These are phyloP conservation scores for Pycnococcus provasolii DNA, from an alignment of 139 green algal genomes.

Conservation along the genomic window DNA sequence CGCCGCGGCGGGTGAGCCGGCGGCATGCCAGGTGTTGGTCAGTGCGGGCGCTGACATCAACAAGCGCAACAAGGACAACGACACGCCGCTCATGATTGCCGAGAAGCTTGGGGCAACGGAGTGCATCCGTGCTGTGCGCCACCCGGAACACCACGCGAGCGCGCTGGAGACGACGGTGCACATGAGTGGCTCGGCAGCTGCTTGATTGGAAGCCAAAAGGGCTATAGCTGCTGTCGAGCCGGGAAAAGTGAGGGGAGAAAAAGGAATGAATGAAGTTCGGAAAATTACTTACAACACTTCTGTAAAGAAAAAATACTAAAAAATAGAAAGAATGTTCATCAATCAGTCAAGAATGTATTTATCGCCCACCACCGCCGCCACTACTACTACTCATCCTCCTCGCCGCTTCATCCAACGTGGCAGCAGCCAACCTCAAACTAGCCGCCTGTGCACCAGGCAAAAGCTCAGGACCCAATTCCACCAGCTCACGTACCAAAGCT, in stretches of 20 bases:
- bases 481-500: conserved; percentile 5
- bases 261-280: too few species aligned
- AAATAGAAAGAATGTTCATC: too few species aligned
- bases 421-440: conserved; percentile 14
- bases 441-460: conserved; percentile 14
- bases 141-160: background rate
- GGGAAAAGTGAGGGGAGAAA: too few species aligned
- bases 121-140: background rate
- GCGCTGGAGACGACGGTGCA: too few species aligned
- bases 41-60: background rate
- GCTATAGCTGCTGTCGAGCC: too few species aligned
- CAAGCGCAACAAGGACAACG: background rate
- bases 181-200: too few species aligned
- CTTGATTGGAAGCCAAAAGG: too few species aligned
- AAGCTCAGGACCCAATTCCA: conserved; percentile 21
- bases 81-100: background rate
- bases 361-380: too few species aligned
- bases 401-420: conserved; percentile 13
- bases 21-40: background rate
- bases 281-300: too few species aligned
- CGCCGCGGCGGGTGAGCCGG: background rate
- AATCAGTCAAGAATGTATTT: too few species aligned
- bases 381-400: background rate
- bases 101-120: background rate
- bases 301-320: too few species aligned